These are phyloP conservation scores for Trichosporon faecale DNA, from an alignment of 1,284 basidiomycete species.

Conservation along the genomic window DNA sequence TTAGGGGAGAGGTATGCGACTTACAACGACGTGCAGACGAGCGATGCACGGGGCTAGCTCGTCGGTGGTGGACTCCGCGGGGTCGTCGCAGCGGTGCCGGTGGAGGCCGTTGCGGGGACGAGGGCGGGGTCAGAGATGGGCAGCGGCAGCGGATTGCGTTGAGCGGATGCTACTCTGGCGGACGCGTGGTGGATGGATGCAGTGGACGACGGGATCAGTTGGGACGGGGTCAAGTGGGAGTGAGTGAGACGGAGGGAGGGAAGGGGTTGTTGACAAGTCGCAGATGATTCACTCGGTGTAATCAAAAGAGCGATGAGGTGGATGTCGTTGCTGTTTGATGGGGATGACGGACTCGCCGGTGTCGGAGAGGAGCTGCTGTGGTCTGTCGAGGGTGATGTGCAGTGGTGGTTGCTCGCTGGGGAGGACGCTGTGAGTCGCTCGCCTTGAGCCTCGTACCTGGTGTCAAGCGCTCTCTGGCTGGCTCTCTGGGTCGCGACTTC, in stretches of 20 bases:
- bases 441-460: background rate
- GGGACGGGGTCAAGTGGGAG: background rate
- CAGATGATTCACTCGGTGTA: background rate
- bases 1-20: background rate
- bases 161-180: background rate
- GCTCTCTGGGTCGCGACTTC: background rate
- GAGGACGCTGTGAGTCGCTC: background rate
- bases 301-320: background rate
- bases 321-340: background rate
- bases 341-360: background rate
- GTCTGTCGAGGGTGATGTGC: background rate
- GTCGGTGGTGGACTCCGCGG: background rate
- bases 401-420: background rate
- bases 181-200: background rate
- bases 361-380: background rate
- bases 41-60: background rate
- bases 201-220: slow-evolving; percentile 5
- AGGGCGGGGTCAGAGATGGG: background rate
- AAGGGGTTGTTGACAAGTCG: slow-evolving; percentile 7
- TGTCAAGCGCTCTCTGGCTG: background rate
- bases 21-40: background rate
- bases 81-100: background rate
- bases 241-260: background rate
- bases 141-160: slow-evolving; percentile 1
- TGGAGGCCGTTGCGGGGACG: background rate